Base-by-base conservation (phyloP, 306 rosid species). In the Vigna hirtella region DNA sequence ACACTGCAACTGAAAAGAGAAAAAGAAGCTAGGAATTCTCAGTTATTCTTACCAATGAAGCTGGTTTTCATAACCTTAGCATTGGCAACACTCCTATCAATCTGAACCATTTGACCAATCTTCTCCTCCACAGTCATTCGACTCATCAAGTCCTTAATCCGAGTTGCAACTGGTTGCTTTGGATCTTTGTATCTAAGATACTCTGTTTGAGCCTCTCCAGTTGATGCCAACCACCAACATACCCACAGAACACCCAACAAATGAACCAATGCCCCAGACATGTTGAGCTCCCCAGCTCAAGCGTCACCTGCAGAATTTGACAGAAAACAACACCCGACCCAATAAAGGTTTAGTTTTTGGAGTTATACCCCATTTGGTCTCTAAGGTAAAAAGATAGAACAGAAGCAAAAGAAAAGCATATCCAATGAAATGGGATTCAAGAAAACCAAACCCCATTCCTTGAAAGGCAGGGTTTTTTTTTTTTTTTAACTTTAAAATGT, bases 91-190 rank as follows among this genome's bases (percentile, higher is more conserved):
- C 94, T 91, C 70, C 97, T 81, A 74, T 95, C 99, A 84, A 95
- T 95, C 82, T 95, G 99, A 70, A 82, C 80, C 99, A 95, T 95
- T 87, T 95, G 99, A 84, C 99, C 99, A 81, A 95, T 93, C 77
- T 95, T 95, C 88, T 95, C 99, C 71, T 91, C 91, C 8, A 95
- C 77, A 52, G 90, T 95, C 99, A 95, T 95, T 79, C 93, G 78
- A 73, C 72, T 42, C 73, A 93, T 76, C 82, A 95, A 90, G 81
- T 95, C 99, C 78, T 55, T 83, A 66, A 91, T 89, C 59, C 99
- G 93, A 85, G 76, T 81, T 0, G 76, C 88, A 65, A 77, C 78
- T 0, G 93, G 84, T 72, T 87, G 93, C 14, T 78, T 86, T 2
- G 99, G 88, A 70, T 95, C 97, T 84, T 91, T 95, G 87, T 95